Conservation (phyloP, 139 green algal genomes). For the Desmodesmus armatus region DNA sequence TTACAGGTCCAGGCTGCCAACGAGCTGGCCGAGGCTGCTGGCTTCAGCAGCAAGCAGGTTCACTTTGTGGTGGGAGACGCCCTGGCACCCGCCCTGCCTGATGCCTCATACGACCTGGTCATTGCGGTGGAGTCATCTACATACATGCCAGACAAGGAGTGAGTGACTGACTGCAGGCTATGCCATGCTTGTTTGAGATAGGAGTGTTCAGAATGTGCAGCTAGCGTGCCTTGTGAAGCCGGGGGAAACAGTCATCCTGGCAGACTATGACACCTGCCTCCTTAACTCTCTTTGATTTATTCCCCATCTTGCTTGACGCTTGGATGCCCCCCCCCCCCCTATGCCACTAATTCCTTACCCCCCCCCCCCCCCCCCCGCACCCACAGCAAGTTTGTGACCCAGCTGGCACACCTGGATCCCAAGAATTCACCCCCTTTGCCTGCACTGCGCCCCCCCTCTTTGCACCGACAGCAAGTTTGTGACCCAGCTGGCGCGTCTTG, state of each 20-base stretch:
- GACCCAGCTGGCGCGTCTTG: slow-evolving; percentile 7
- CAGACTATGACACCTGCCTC: too few species aligned
- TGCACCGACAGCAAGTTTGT: slow-evolving; percentile 32
- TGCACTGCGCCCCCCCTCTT: too few species aligned
- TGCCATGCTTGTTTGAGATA: background rate
- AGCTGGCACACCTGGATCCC: slow-evolving; percentile 34
- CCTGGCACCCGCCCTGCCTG: background rate
- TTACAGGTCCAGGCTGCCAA: slow-evolving; percentile 43
- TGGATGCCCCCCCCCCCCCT: too few species aligned
- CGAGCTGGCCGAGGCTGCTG: background rate
- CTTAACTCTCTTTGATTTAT: too few species aligned
- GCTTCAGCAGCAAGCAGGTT: background rate
- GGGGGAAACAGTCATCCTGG: slow-evolving; percentile 15
- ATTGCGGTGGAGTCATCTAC: slow-evolving; percentile 16
- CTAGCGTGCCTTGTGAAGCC: background rate
- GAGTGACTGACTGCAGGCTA: background rate
- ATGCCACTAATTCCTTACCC: too few species aligned
- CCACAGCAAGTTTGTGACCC: slow-evolving; percentile 31
- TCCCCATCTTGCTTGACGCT: too few species aligned
- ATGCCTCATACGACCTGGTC: slow-evolving; percentile 22
- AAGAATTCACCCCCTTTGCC: too few species aligned
- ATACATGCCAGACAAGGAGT: slow-evolving; percentile 47
- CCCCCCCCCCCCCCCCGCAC: too few species aligned
- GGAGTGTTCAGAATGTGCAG: too few species aligned
- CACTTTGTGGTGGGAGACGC: slow-evolving; percentile 31